phyloP scores from a whole-genome alignment of 2,329 filamentous ascomycete species.

The Zymoseptoria brevis region DNA sequence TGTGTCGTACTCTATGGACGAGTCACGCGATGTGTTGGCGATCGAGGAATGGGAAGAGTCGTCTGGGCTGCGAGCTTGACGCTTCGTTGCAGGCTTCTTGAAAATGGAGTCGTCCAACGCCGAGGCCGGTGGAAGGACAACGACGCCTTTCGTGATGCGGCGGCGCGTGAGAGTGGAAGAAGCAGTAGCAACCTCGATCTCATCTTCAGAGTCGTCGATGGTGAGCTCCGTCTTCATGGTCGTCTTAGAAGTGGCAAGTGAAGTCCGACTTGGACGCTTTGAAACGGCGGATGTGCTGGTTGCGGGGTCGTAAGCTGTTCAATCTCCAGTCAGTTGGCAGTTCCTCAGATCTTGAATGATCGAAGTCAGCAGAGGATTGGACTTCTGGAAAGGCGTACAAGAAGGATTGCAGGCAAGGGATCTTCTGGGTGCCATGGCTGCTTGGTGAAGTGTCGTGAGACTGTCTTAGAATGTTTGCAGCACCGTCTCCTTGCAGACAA shows the following conservation, averaged over 20 bases:
- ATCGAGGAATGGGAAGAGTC: slow-evolving; percentile 18
- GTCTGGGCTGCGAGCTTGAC: slow-evolving; percentile 13
- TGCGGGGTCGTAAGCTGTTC: neutral
- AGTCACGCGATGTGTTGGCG: slow-evolving; percentile 29
- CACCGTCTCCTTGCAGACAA: neutral
- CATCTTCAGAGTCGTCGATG: slow-evolving; percentile 8
- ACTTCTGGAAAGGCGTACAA: neutral
- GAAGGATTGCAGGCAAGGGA: neutral
- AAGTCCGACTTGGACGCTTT: neutral
- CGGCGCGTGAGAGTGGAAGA: neutral
- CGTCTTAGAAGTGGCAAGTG: neutral
- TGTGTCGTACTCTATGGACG: slow-evolving; percentile 50
- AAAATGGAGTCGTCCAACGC: slow-evolving; percentile 13
- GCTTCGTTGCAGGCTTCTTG: slow-evolving; percentile 11
- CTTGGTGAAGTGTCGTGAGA: neutral
- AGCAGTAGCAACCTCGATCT: slow-evolving; percentile 8
- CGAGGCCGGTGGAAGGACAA: slow-evolving; percentile 9
- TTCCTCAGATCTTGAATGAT: neutral
- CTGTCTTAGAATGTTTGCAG: neutral
- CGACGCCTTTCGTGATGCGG: slow-evolving; percentile 12
- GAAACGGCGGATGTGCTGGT: neutral
- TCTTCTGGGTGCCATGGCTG: neutral
- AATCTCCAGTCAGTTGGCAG: neutral
- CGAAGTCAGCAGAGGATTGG: neutral
- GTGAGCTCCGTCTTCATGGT: neutral